Percentiles rank a stretch among this genome's conserved stretches.
Conservation (phyloP, 176 grass and related monocot species). For the Oryza brachyantha region DNA sequence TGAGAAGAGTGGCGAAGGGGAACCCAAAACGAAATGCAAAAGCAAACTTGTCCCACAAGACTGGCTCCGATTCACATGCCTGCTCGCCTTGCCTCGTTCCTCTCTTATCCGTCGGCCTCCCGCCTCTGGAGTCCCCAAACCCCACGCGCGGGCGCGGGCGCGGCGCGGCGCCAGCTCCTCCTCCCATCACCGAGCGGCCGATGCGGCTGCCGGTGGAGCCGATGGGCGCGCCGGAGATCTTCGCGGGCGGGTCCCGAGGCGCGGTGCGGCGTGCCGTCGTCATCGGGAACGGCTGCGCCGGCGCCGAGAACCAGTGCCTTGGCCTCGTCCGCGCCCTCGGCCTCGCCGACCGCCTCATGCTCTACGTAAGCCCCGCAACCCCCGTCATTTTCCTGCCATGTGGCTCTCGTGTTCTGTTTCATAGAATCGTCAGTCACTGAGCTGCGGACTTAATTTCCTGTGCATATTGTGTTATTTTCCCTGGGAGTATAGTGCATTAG, state of each 20-base stretch:
- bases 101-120: conserved; percentile 13
- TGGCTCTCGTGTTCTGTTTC: background rate
- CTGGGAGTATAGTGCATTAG: background rate
- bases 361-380: conserved; percentile 55
- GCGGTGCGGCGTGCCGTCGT: conserved; percentile 72
- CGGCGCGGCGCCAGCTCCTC: background rate
- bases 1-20: too few relatives aligned
- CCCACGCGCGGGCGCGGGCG: background rate
- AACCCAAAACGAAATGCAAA: too few relatives aligned
- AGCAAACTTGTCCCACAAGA: too few relatives aligned
- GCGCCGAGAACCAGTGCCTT: conserved; percentile 76
- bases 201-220: conserved; percentile 53
- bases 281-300: conserved; percentile 86
- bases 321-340: conserved; percentile 87
- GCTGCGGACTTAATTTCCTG: background rate
- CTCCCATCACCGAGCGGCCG: background rate
- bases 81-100: too few relatives aligned
- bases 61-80: too few relatives aligned
- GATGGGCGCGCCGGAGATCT: conserved; percentile 67
- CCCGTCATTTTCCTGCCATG: background rate
- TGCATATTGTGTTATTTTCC: too few relatives aligned
- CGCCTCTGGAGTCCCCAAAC: background rate
- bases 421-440: background rate
- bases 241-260: conserved; percentile 44
- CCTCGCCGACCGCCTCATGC: conserved; percentile 53